phyloP scores from a whole-genome alignment of 2,329 filamentous ascomycete species.

The Pezicula carpinea region DNA sequence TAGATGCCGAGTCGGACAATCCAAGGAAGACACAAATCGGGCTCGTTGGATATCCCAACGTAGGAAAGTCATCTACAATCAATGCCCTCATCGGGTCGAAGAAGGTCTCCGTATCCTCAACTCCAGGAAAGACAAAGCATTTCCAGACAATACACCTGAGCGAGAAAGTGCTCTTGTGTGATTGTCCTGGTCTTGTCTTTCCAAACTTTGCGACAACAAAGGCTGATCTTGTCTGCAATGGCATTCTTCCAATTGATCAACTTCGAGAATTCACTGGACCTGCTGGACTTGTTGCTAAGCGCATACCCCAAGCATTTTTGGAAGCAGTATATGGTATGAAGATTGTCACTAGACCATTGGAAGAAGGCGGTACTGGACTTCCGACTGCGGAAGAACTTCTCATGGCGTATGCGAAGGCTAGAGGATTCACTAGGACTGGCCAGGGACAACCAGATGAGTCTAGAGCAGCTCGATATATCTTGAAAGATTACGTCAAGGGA shows the following conservation, averaged over 20 bases:
- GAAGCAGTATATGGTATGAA: constrained; percentile 93
- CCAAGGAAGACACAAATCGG: constrained; percentile 78
- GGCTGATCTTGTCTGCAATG: constrained; percentile 91
- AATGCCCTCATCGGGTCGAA: constrained; percentile 98
- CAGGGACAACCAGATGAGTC: constrained; percentile 91
- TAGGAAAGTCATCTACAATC: constrained; percentile 98
- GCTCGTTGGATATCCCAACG: constrained; percentile 95
- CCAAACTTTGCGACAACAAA: constrained; percentile 97
- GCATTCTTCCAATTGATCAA: constrained; percentile 93
- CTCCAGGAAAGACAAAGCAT: constrained; percentile 97
- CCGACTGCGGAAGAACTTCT: constrained; percentile 84
- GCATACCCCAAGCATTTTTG: constrained; percentile 83
- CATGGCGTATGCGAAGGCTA: constrained; percentile 77
- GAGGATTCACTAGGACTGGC: constrained; percentile 87
- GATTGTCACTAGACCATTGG: constrained; percentile 72
- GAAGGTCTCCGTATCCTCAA: constrained; percentile 96
- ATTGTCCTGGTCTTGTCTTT: constrained; percentile 98
- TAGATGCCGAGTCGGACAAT: constrained; percentile 39
- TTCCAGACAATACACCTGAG: constrained; percentile 97
- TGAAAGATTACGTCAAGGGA: constrained; percentile 97
- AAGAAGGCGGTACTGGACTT: constrained; percentile 87
- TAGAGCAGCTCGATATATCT: constrained; percentile 78
- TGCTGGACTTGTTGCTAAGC: constrained; percentile 72
- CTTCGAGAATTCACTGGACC: constrained; percentile 89
- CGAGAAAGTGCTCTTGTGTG: constrained; percentile 84